Percentiles rank a stretch among this genome's conserved stretches.
Conservation (phyloP, 164 flowering plant genomes). For the Euptelea pleiosperma region DNA sequence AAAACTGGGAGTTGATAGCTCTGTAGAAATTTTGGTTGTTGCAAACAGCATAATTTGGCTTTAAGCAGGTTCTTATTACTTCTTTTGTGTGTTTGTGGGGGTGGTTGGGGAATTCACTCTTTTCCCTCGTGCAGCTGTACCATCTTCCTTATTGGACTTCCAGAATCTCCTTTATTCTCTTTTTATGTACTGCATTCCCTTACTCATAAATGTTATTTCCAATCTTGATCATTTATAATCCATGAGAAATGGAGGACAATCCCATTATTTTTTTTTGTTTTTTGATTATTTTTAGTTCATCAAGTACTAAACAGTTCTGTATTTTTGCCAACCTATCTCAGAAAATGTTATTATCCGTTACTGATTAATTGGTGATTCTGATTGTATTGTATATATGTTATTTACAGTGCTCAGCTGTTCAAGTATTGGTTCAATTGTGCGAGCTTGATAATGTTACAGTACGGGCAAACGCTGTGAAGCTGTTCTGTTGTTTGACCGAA, state of each 20-base stretch:
- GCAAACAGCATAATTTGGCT: background rate
- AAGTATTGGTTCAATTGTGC: conserved; percentile 46
- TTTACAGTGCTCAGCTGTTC: conserved; percentile 50
- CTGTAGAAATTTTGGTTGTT: background rate
- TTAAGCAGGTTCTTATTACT: background rate
- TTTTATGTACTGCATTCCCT: background rate
- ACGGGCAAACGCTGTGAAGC: conserved; percentile 55
- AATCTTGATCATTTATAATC: background rate
- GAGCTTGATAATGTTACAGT: conserved; percentile 33
- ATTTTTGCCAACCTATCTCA: too few species aligned
- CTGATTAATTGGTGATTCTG: conserved; percentile 2
- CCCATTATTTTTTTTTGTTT: background rate
- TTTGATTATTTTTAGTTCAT: background rate
- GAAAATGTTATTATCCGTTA: too few species aligned
- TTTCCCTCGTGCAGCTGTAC: too few species aligned
- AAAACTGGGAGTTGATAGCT: conserved; percentile 3
- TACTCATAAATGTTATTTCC: background rate
- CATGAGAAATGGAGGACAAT: background rate
- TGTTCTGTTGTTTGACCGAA: conserved; percentile 48
- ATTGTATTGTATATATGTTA: background rate
- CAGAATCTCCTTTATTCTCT: too few species aligned
- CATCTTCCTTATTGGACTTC: too few species aligned
- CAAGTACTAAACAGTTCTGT: background rate
- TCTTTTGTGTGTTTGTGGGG: too few species aligned
- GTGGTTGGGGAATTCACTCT: too few species aligned